Percentiles rank a stretch among this genome's conserved stretches.
These are phyloP conservation scores for Dendrobium officinale DNA, from an alignment of 106 monocot genomes.

Conservation along the genomic window DNA sequence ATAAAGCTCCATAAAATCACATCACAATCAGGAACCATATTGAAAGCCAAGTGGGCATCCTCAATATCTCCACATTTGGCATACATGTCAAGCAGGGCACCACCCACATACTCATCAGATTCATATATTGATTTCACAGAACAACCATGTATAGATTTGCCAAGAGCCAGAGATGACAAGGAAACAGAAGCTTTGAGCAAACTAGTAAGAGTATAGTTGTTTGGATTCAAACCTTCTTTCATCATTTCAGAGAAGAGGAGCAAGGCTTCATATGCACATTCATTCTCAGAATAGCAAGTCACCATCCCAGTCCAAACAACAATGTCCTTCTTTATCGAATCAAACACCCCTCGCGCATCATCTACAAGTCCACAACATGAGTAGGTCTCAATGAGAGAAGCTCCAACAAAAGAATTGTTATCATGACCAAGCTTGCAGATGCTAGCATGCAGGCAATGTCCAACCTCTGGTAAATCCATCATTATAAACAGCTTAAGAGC, in stretches of 20 bases:
- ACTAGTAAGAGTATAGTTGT: constrained; percentile 62
- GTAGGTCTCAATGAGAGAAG: constrained; percentile 58
- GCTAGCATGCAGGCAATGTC: constrained; percentile 34
- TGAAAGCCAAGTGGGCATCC: constrained; percentile 52
- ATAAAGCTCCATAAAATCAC: constrained; percentile 73
- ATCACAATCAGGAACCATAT: constrained; percentile 39
- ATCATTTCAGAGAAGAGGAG: constrained; percentile 41
- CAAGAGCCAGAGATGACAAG: constrained; percentile 32
- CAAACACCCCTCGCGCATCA: constrained; percentile 57
- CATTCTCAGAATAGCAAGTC: constrained; percentile 73
- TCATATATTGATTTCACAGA: constrained; percentile 45
- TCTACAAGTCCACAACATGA: constrained; percentile 42
- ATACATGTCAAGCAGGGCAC: constrained; percentile 78
- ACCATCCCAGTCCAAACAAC: constrained; percentile 79
- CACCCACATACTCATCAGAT: constrained; percentile 44
- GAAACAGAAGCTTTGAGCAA: constrained; percentile 53
- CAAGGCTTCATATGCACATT: constrained; percentile 29
- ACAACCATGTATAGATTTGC: constrained; percentile 53
- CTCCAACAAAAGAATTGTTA: constrained; percentile 48
- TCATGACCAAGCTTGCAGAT: constrained; percentile 56
- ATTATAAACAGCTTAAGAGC: constrained; percentile 46
- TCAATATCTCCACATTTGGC: constrained; percentile 68
- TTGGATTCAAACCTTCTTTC: constrained; percentile 40
- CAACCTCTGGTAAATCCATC: constrained; percentile 41
- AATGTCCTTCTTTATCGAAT: constrained; percentile 49